Evolutionary conservation across 2,329 filamentous ascomycete genomes (phyloP), one percentile per base, ranked within the genome.

Genomic region (Alternaria postmessia): DNA sequence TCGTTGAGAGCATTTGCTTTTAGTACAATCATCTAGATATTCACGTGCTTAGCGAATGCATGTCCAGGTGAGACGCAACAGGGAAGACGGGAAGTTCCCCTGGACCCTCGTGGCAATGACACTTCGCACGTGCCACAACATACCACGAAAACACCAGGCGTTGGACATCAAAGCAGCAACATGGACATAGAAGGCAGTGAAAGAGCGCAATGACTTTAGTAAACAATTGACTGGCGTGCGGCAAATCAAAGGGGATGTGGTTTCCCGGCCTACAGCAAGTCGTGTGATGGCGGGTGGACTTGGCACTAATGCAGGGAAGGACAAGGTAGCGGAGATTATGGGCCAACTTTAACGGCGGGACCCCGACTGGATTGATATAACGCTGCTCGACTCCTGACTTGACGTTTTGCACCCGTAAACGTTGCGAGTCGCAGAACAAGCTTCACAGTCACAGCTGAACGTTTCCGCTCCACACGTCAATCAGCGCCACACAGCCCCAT

Each of bases 191-290:
- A 49, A 22, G 20, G 14, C 16, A 20, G 32, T n/a, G 16, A 20
- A 24, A 38, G 46, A 49, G 46, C 20, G 20, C 20, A n/a, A 18
- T 38, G 46, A n/a, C 14, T 24, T 1, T 22, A 12, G 49, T 28
- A 32, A 20, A 38, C 28, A 22, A n/a, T 22, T 41, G 32, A 7
- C 34, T 26, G 32, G 46, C 32, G 20, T 44, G 34, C 32, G 57
- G 55, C 55, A 53, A 32, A 48, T 54, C 32, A 51, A 53, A 41
- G 43, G 49, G 41, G 43, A 34, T 24, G 26, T 49, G 62, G 65
- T 68, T 64, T 63, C 65, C 65, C 54, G 64, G 66, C 52, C 64
- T 65, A 68, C 66, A 55, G 59, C 59, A 42, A 44, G 57, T 44
- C 51, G 38, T 39, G 49, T 42, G 39, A 24, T 42, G 36, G 65